Evolutionary conservation across 2,329 filamentous ascomycete genomes (phyloP), one percentile per base, ranked within the genome.

Genomic region (Didymosphaeria variabile): DNA sequence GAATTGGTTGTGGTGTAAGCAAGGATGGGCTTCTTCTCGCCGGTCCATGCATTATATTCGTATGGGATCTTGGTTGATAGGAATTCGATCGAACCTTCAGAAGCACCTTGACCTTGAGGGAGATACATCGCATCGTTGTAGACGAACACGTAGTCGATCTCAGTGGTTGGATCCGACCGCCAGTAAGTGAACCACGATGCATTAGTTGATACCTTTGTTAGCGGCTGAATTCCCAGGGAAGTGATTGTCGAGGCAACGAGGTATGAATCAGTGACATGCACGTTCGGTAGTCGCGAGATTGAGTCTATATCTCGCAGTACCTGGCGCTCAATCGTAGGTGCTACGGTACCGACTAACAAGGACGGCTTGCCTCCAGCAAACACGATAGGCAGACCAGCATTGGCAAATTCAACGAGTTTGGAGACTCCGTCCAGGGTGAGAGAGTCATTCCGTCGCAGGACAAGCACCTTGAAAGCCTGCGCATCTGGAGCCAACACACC

Each of bases 31-130:
- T 53, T 72, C 31, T 70, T 57, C 12, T 71, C 67, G 12, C 82
- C 82, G 1, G 80, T 81, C 80, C 81, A 85, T 5, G 80, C 78
- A 66, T 84, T 73, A 54, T 78, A 79, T 38, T 71, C 32, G 61
- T 78, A 80, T 3, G 81, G 81, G 7, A 60, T 61, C 54, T 60
- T 64, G 7, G 52, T 60, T 1, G 67, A 65, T 21, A 64, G 63
- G 32, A 64, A 64, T 23, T 61, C 56, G 23, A 64, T 57, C 13
- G 44, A 57, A 7, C 62, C 62, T n/a, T 54, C 49, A 12, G 62
- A 65, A 2, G 47, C 38, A 17, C 57, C 60, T 26, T 42, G 17
- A 5, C 62, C 62, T 56, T 50, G 57, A 2, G 57, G 31, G 15
- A 40, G 19, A 32, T 59, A 26, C 26, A 57, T 57, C 19, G 55